Conservation (phyloP, 2,329 filamentous ascomycete genomes). For the Xylaria sp. region DNA sequence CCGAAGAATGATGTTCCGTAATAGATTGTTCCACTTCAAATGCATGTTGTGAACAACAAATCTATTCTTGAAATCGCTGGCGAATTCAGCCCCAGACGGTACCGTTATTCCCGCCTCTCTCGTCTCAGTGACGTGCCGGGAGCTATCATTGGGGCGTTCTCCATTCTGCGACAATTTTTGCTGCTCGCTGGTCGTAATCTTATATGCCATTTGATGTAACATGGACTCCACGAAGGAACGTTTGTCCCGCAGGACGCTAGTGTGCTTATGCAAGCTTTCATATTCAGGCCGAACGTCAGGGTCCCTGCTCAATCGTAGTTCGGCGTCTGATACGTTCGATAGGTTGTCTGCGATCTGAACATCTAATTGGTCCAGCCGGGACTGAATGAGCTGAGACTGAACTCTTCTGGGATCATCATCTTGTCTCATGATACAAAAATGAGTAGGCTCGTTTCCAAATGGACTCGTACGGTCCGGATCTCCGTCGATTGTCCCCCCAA, state of each 20-base stretch:
- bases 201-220: constrained; percentile 55
- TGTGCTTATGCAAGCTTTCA: constrained; percentile 64
- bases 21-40: constrained; percentile 96
- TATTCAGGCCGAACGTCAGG: constrained; percentile 61
- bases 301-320: constrained; percentile 67
- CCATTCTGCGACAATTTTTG: constrained; percentile 25
- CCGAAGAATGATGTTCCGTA: constrained; percentile 93
- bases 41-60: constrained; percentile 99
- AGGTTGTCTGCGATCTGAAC: constrained; percentile 79
- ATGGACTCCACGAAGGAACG: constrained; percentile 64
- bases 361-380: constrained; percentile 78
- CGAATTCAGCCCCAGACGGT: constrained; percentile 77
- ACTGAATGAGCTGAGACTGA: constrained; percentile 83
- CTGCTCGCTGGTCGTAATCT: constrained; percentile 41
- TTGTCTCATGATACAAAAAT: constrained; percentile 93
- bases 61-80: constrained; percentile 95
- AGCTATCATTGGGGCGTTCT: constrained; percentile 37
- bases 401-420: constrained; percentile 88
- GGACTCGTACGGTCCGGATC: constrained; percentile 83
- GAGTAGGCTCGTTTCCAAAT: constrained; percentile 92
- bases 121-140: constrained; percentile 53
- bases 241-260: constrained; percentile 62
- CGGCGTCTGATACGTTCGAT: constrained; percentile 74
- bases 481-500: constrained; percentile 78
- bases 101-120: constrained; percentile 68